phyloP scores from a whole-genome alignment of 768 basidiomycete genomes.

The Boletellus ananas region DNA sequence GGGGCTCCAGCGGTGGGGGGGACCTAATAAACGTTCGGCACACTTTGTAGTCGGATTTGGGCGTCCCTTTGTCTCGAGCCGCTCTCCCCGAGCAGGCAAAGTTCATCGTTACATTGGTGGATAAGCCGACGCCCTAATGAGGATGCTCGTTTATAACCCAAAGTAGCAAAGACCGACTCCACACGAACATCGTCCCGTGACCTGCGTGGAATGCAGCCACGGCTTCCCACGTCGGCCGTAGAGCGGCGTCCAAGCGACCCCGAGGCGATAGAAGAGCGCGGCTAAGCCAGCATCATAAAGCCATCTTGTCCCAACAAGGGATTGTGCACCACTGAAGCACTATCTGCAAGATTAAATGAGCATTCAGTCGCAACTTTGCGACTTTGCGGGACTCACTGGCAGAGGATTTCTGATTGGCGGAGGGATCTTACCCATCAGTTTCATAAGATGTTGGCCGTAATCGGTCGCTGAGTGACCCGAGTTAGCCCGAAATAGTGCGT shows the following conservation, averaged over 20 bases:
- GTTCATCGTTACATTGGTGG: conserved; percentile 18
- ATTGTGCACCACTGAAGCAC: background rate
- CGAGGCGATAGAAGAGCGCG: background rate
- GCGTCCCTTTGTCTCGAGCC: conserved; percentile 22
- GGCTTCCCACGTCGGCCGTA: conserved; percentile 5
- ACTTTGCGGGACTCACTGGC: no score
- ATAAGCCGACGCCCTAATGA: conserved; percentile 24
- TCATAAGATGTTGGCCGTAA: no score
- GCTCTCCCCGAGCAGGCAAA: background rate
- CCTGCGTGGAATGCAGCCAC: background rate
- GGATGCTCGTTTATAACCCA: conserved; percentile 21
- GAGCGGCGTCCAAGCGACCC: conserved; percentile 6
- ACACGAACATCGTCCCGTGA: conserved; percentile 22
- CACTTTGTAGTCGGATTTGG: conserved; percentile 28
- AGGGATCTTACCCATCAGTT: no score
- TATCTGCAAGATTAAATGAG: no score
- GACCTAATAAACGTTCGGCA: conserved; percentile 23
- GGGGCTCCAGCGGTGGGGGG: background rate
- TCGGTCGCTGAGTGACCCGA: no score
- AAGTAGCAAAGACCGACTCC: conserved; percentile 16
- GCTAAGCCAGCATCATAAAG: background rate
- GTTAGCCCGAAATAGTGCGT: no score
- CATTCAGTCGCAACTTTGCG: no score
- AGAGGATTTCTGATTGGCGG: no score
- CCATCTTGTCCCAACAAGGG: background rate